Evolutionary conservation across 805 yeast genomes (phyloP), one percentile per base, ranked within the genome.

Genomic region (Lachancea nothofagi): DNA sequence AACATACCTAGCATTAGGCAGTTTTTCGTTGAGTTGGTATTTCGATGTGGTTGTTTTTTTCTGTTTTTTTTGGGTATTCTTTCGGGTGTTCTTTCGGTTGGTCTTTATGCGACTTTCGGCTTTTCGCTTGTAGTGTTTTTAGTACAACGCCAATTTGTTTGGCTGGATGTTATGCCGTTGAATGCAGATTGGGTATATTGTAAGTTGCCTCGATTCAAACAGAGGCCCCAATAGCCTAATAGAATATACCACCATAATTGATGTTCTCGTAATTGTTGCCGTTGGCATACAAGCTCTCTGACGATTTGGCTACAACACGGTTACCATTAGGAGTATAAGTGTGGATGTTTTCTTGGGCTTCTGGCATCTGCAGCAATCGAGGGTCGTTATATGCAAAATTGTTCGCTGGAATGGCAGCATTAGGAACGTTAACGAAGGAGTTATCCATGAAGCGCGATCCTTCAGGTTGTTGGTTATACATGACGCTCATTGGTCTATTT

Each of bases 381-480:
- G 37, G 33, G 17, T 38, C 42, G 29, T 29, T 22, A 32, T 29
- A 33, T 38, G 42, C 42, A 33, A 33, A 27, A 23, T 25, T 19
- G 33, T 33, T 38, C 14, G 30, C 33, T 3, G 42, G 20, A 13
- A 28, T 22, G 28, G 41, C 26, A 18, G 28, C 26, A 26, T 20
- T 20, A 22, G 37, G 29, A 15, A 32, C 33, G n/a, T 26, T 22
- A 7, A 12, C 26, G 23, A 5, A 36, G 29, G 40, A 28, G 20
- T 33, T 33, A 25, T 27, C 34, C 26, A 33, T 20, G 5, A 20
- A 18, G 17, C 21, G 38, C 22, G 31, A 28, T 10, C 29, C n/a
- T 17, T 38, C 36, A 4, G 30, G 36, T 14, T 38, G 41, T 14
- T 30, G 36, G 30, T 33, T 29, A 24, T 26, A 33, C 14, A 33